These are phyloP conservation scores for Leucocoprinus leucothites DNA, from an alignment of 768 basidiomycete species.

Conservation along the genomic window DNA sequence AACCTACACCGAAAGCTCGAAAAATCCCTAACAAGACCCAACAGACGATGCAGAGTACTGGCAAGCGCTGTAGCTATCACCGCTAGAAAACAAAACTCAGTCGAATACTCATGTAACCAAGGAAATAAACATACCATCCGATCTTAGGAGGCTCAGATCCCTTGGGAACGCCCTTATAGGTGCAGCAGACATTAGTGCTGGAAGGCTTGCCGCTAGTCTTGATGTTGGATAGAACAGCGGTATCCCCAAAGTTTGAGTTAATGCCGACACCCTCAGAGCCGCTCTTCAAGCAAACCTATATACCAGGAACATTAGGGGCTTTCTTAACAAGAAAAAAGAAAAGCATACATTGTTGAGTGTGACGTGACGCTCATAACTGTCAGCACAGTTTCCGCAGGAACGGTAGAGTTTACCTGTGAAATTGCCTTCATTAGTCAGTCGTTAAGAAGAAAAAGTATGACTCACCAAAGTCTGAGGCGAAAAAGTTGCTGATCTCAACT, in stretches of 20 bases:
- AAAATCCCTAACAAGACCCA: constrained; percentile 19
- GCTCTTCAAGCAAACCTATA: constrained; percentile 20
- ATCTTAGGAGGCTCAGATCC: constrained; percentile 26
- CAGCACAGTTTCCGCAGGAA: constrained; percentile 25
- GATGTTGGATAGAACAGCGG: constrained; percentile 22
- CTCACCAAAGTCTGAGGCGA: constrained; percentile 23
- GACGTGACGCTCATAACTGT: constrained; percentile 22
- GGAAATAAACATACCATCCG: constrained; percentile 20
- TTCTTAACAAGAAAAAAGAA: neutral
- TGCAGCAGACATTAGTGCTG: constrained; percentile 23
- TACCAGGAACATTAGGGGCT: neutral
- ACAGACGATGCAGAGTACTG: constrained; percentile 20
- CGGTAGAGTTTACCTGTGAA: constrained; percentile 24
- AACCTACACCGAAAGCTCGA: too few relatives aligned
- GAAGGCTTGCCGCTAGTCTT: constrained; percentile 25
- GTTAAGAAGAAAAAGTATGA: neutral
- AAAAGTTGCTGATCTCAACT: constrained; percentile 25
- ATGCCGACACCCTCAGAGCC: constrained; percentile 25
- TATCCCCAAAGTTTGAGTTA: constrained; percentile 27
- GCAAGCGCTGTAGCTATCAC: constrained; percentile 22
- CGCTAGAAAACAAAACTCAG: constrained; percentile 11
- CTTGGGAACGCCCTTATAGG: constrained; percentile 21
- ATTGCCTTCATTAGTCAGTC: neutral
- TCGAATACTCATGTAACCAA: neutral
- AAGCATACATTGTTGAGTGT: constrained; percentile 22